phyloP scores from a whole-genome alignment of 1,284 basidiomycete species.

The Pholiota adiposa region DNA sequence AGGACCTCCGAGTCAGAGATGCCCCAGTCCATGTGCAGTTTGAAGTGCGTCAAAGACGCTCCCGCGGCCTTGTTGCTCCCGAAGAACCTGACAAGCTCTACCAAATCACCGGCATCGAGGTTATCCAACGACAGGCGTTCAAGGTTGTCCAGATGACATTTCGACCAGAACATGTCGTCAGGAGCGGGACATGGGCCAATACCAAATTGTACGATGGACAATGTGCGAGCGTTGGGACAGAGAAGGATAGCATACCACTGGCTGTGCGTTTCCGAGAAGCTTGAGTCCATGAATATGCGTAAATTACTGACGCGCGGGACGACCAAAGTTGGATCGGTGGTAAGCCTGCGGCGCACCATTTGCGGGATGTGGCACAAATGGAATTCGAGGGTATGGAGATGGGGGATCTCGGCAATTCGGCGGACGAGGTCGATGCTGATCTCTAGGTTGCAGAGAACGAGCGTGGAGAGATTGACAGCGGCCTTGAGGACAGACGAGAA shows the following conservation, averaged over 20 bases:
- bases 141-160: slow-evolving; percentile 16
- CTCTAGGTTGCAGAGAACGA: slow-evolving; percentile 23
- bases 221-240: slow-evolving; percentile 21
- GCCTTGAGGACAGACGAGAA: slow-evolving; percentile 16
- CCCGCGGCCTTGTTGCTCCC: slow-evolving; percentile 1
- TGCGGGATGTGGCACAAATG: slow-evolving; percentile 22
- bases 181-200: slow-evolving; percentile 18
- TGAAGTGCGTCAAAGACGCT: slow-evolving; percentile 24
- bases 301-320: slow-evolving; percentile 21
- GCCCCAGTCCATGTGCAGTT: slow-evolving; percentile 26
- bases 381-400: slow-evolving; percentile 23
- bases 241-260: slow-evolving; percentile 25
- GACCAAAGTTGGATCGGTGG: slow-evolving; percentile 4
- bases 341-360: slow-evolving; percentile 16
- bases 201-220: slow-evolving; percentile 23
- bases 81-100: slow-evolving; percentile 17
- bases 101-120: slow-evolving; percentile 19
- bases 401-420: slow-evolving; percentile 18
- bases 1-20: slow-evolving; percentile 20
- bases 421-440: slow-evolving; percentile 18
- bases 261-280: slow-evolving; percentile 23
- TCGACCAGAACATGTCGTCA: slow-evolving; percentile 18
- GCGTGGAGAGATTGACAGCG: slow-evolving; percentile 13
- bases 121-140: slow-evolving; percentile 25
- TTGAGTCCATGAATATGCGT: slow-evolving; percentile 25